A percentile compares a stretch with the other conserved stretches of the same genome.
These are phyloP conservation scores for Medicago ruthenica DNA, from an alignment of 306 rosid genomes.

Conservation along the genomic window DNA sequence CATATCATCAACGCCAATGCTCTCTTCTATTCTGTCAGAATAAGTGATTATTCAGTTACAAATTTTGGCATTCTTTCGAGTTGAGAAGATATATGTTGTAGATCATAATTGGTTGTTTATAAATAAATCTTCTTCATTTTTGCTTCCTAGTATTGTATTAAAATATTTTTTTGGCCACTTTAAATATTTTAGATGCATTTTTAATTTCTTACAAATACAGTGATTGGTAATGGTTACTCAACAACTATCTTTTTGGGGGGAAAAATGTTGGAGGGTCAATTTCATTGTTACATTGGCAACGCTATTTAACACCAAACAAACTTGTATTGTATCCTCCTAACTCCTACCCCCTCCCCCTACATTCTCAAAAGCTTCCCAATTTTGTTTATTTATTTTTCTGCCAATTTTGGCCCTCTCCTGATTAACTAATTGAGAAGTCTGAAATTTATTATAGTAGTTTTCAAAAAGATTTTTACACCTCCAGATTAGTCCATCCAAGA, in stretches of 20 bases:
- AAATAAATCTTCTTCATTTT: constrained; percentile 23
- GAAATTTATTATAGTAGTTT: no score
- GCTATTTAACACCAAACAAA: not conserved
- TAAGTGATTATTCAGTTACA: constrained; percentile 23
- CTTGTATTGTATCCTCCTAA: no score
- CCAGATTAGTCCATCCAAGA: no score
- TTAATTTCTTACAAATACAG: constrained; percentile 10
- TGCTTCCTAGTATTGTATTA: not conserved
- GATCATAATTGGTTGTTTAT: constrained; percentile 35
- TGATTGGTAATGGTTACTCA: not conserved
- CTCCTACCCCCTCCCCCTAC: no score
- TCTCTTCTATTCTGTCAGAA: constrained; percentile 30
- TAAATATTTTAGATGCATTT: constrained; percentile 24
- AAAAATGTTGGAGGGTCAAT: not conserved
- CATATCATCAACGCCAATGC: constrained; percentile 3
- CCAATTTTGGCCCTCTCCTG: no score
- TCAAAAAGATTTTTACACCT: no score
- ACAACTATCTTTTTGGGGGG: not conserved
- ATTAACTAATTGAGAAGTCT: no score
- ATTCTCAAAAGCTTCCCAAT: no score
- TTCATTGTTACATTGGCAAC: not conserved
- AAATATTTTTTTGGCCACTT: constrained; percentile 5
- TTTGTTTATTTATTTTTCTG: no score
- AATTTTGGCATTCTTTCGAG: constrained; percentile 49
- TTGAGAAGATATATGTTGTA: constrained; percentile 33